Evolutionary conservation across 176 grass and related monocot species (phyloP), one percentile per base, ranked within the genome.

Genomic region (Avena atlantica): DNA sequence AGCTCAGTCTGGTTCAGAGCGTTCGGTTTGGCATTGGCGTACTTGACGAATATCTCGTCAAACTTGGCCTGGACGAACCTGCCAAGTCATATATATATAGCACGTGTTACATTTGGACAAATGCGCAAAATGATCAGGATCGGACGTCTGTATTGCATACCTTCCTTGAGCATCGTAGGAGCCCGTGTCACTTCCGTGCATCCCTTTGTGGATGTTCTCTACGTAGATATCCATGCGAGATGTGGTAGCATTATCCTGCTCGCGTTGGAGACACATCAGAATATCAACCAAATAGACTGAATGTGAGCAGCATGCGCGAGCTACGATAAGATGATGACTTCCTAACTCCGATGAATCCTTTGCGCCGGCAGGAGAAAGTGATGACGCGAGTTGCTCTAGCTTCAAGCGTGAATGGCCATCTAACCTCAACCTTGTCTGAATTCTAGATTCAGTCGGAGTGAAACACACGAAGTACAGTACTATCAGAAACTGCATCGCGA

Each of bases 31-130:
- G 80, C 86, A 50, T 90, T 89, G 5, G 85, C 92, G 82, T 94
- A 72, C 79, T 90, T 89, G 70, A 69, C 44, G 83, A 99, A 99
- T 61, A 94, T 94, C 63, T 90, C 90, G 4, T 94, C 85, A 8
- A 98, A 87, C 27, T 93, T 94, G 4, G 73, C 83, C 13, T 85
- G 67, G 20, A 92, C 90, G 67, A 96, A 99, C 80, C 93, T 98
- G 67, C 5, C 24, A n/a, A 25, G n/a, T 13, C 19, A 1, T 20
- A 21, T 48, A 15, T 29, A 34, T 34, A 34, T 34, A 34, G 31
- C 31, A 34, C 31, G 31, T 3, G 31, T 34, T 19, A 48, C 15
- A 15, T 11, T 63, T 48, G 8, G 13, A 27, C 13, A 63, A 80
- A 65, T 27, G n/a, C 24, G 17, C 44, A 31, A 9, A 37, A 47